Percentiles rank a stretch among this genome's conserved stretches.
phyloP scores from a whole-genome alignment of 1,139 yeast species.

The Diutina scorzettiae region DNA sequence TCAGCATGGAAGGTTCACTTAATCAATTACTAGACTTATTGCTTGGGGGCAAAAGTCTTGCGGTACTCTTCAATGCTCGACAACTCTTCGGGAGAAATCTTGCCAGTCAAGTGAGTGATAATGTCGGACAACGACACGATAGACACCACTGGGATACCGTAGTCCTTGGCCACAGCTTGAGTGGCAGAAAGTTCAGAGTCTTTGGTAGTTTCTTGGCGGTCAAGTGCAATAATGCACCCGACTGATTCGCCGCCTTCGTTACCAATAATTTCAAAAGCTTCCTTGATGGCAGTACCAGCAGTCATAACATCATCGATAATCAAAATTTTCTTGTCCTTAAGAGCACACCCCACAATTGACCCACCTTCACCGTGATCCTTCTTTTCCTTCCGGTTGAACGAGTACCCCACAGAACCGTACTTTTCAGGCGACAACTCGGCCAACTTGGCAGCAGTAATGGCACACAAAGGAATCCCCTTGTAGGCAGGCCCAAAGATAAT shows the following conservation, averaged over 20 bases:
- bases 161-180: conserved; percentile 59
- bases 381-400: conserved; percentile 83
- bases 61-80: conserved; percentile 51
- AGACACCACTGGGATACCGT: conserved; percentile 71
- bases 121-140: conserved; percentile 73
- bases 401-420: conserved; percentile 52
- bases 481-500: conserved; percentile 95
- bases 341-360: conserved; percentile 71
- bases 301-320: conserved; percentile 97
- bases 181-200: conserved; percentile 69
- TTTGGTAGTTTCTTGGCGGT: conserved; percentile 80
- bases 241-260: conserved; percentile 61
- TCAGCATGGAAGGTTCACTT: too few relatives aligned
- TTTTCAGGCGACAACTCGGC: conserved; percentile 82
- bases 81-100: conserved; percentile 42
- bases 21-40: neutral
- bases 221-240: conserved; percentile 85
- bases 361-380: conserved; percentile 99
- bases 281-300: conserved; percentile 96
- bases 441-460: conserved; percentile 81
- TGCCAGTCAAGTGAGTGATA: conserved; percentile 44
- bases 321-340: conserved; percentile 59
- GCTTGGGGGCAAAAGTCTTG: conserved; percentile 33
- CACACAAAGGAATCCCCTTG: conserved; percentile 93
- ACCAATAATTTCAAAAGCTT: conserved; percentile 74